Base-by-base conservation (phyloP, 148 eudicot species). In the Tetragonia tetragonoides region DNA sequence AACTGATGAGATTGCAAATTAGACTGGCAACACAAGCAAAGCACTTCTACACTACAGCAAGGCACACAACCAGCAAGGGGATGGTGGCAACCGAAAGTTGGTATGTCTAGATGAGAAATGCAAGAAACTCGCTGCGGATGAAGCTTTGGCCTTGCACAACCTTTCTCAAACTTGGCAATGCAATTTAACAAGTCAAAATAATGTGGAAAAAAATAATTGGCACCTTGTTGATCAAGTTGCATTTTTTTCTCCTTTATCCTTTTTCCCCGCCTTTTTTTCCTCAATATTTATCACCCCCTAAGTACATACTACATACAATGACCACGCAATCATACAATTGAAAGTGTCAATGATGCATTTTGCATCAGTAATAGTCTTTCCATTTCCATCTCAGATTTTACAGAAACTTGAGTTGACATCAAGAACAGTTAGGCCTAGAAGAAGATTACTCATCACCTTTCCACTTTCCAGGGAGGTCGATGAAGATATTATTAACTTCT, bases 341-440 rank as follows among this genome's bases (percentile, higher is more conserved):
- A 76, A 69, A 81, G 44, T 49, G 66, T 54, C 42, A 42, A 60
- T 68, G 47, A 81, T 76, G 57, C 75, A 70, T 80, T 75, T 76
- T 73, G 49, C 76, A 81, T 76, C 79, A 81, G 76, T 70, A 64
- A 75, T 16, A 75, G 62, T 78, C 73, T 67, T 56, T 57, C 72
- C 60, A 44, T 74, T 73, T 61, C 66, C 75, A 61, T 67, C 72
- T 73, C 80, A 81, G 53, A 68, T 75, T 71, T 64, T 81, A 81
- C 83, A 81, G 80, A 76, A 66, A 53, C 72, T 72, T 20, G 15
- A 41, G 57, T 68, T 37, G 7, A 28, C 28, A 72, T 23, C 42
- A 56, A 40, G 74, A 77, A 28, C 62, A 72, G 23, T 39, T 12
- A 47, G 70, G 49, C 56, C 61, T 24, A 34, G 47, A 66, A 39